Percentiles rank a stretch among this genome's conserved stretches.
These are phyloP conservation scores for Perkinsela sp. DNA, from an alignment of 208 protist species.

Conservation along the genomic window DNA sequence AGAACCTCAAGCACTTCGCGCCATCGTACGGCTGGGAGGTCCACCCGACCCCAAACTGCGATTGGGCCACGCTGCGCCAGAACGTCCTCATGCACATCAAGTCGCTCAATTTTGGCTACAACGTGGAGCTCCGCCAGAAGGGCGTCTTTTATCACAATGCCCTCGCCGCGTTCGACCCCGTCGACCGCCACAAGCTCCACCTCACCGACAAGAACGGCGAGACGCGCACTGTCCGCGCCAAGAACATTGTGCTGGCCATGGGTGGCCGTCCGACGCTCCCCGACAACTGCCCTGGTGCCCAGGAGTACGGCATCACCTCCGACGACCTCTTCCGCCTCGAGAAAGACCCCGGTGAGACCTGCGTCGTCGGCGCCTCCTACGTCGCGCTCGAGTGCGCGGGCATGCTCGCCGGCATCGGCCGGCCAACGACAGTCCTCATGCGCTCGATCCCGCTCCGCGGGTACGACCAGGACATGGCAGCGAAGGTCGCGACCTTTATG, in stretches of 20 bases:
- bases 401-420: slow-evolving; percentile 38
- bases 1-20: slow-evolving; percentile 6
- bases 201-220: slow-evolving; percentile 7
- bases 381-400: slow-evolving; percentile 70
- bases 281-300: slow-evolving; percentile 13
- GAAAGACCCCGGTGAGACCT: slow-evolving; percentile 28
- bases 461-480: slow-evolving; percentile 50
- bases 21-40: slow-evolving; percentile 9
- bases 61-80: slow-evolving; percentile 10
- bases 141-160: slow-evolving; percentile 33
- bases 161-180: slow-evolving; percentile 9
- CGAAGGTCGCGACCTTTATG: slow-evolving; percentile 22
- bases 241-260: slow-evolving; percentile 20
- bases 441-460: slow-evolving; percentile 61
- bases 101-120: slow-evolving; percentile 35
- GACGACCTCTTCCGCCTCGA: slow-evolving; percentile 51
- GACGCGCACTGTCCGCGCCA: slow-evolving; percentile 9
- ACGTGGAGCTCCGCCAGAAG: slow-evolving; percentile 11
- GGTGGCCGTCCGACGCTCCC: slow-evolving; percentile 28
- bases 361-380: slow-evolving; percentile 58
- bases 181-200: slow-evolving; percentile 24
- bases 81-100: slow-evolving; percentile 27
- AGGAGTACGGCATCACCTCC: slow-evolving; percentile 22
- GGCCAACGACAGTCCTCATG: slow-evolving; percentile 48
- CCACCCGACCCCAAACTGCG: neutral